A percentile compares a stretch with the other conserved stretches of the same genome.
phyloP scores from a whole-genome alignment of 2,329 filamentous ascomycete species.

The Sclerotiophoma versabilis region DNA sequence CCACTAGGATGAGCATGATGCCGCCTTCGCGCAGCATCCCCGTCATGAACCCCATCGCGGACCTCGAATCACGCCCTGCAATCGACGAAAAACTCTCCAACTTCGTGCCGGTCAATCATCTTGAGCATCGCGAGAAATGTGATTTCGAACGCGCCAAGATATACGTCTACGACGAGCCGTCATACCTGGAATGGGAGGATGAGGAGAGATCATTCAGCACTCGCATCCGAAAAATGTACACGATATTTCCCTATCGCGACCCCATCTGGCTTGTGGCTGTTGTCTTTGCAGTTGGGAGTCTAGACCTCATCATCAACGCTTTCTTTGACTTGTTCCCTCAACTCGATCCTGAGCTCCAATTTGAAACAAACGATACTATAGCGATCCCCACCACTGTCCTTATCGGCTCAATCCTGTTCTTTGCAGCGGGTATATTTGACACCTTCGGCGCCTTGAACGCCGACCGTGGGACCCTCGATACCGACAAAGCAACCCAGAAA shows the following conservation, averaged over 20 bases:
- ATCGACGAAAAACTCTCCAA: conserved; percentile 25
- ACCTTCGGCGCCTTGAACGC: conserved; percentile 35
- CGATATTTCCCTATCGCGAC: conserved; percentile 36
- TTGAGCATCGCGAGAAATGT: conserved; percentile 32
- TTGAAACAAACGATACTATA: conserved; percentile 27
- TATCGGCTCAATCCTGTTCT: conserved; percentile 37
- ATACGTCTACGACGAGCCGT: conserved; percentile 18
- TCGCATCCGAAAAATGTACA: conserved; percentile 28
- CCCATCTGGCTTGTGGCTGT: conserved; percentile 40
- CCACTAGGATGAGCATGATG: conserved; percentile 28
- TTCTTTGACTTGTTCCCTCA: conserved; percentile 37
- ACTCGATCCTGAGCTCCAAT: conserved; percentile 9
- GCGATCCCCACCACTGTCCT: conserved; percentile 34
- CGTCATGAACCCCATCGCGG: conserved; percentile 4
- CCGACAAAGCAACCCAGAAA: conserved; percentile 8
- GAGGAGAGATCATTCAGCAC: conserved; percentile 6
- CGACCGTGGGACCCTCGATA: conserved; percentile 21
- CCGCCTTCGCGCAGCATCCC: conserved; percentile 1
- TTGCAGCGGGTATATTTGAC: conserved; percentile 37
- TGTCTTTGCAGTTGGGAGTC: conserved; percentile 31
- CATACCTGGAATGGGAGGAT: conserved; percentile 23
- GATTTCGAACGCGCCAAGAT: conserved; percentile 23
- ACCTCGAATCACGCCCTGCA: conserved; percentile 27
- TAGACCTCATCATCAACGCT: conserved; percentile 37
- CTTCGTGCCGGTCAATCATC: conserved; percentile 29